phyloP scores from a whole-genome alignment of 106 monocot species.

The Amphibolis antarctica region DNA sequence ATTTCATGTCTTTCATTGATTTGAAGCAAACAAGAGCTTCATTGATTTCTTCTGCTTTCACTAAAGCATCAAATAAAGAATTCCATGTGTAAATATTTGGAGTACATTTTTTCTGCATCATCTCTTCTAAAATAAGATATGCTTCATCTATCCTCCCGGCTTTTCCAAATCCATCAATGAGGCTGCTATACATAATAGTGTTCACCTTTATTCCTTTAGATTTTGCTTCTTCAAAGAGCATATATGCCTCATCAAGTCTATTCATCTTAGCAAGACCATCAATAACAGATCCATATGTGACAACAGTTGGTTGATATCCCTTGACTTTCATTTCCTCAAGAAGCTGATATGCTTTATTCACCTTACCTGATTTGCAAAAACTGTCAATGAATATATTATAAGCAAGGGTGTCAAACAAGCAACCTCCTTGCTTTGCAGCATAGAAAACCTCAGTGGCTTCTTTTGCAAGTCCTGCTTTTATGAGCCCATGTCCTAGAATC shows the following conservation, averaged over 20 bases:
- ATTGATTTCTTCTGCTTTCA: constrained; percentile 87
- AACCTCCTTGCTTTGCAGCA: constrained; percentile 83
- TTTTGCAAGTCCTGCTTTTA: constrained; percentile 62
- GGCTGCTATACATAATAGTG: constrained; percentile 72
- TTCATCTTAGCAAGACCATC: constrained; percentile 95
- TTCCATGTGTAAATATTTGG: constrained; percentile 98
- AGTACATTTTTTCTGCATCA: constrained; percentile 80
- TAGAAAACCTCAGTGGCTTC: constrained; percentile 74
- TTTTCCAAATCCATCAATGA: constrained; percentile 97
- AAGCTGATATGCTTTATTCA: constrained; percentile 92
- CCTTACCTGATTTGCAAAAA: constrained; percentile 92
- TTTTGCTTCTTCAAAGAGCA: constrained; percentile 99
- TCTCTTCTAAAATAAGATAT: constrained; percentile 93
- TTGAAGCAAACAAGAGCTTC: constrained; percentile 93
- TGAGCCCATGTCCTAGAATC: constrained; percentile 80
- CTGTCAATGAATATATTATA: constrained; percentile 87
- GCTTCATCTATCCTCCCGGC: constrained; percentile 98
- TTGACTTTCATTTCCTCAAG: constrained; percentile 93
- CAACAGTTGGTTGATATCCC: constrained; percentile 55
- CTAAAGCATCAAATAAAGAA: constrained; percentile 72
- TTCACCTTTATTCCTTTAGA: constrained; percentile 60
- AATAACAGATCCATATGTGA: constrained; percentile 83
- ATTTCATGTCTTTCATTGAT: constrained; percentile 96
- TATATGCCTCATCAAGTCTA: constrained; percentile 92
- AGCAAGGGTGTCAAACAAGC: constrained; percentile 63